Base-by-base conservation (phyloP, 1,284 basidiomycete genomes). In the Uromyces viciae-fabae region DNA sequence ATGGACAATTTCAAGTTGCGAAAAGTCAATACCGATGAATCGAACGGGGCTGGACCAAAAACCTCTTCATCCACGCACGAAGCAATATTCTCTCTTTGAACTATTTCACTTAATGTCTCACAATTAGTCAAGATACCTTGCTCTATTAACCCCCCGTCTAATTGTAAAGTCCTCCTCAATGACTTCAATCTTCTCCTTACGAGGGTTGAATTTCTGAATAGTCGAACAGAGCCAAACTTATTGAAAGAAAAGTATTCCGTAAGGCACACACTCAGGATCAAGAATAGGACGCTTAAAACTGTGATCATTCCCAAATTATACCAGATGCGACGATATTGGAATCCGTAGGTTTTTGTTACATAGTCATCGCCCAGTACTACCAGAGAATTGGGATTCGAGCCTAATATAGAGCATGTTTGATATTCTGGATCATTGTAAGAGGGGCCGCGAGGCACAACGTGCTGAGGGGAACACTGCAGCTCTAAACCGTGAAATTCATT, bases 401-500 rank as follows among this genome's bases (percentile, higher is more conserved):
- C 78, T 43, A 68, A 31, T 43, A 73, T 46, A 82, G 81, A 79
- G 82, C 52, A 83, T 22, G 84, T 81, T 74, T 81, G 78, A 52
- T 81, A 81, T 3, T n/a, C 22, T 0, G 69, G 38, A 56, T 81
- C 60, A 33, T 15, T 81, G 28, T 81, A 81, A 25, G 71, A 64
- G 38, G 78, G 58, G 31, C 83, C 82, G 38, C 83, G 81, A 14
- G 83, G 84, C 31, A 84, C 83, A 40, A 83, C 82, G 79, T 84
- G 83, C 40, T 80, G 46, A 22, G 77, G 82, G 17, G 83, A 83
- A 78, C 83, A 84, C 14, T 81, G 64, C 4, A 84, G 71, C 49
- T 72, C 68, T 36, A 84, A 81, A 38, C 82, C 74, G 73, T 82
- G 83, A n/a, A 82, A 82, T 40, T 81, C 80, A 46, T 81, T 81